phyloP scores from a whole-genome alignment of 495 filamentous ascomycete genomes.

The Penicillium macrosclerotiorum region DNA sequence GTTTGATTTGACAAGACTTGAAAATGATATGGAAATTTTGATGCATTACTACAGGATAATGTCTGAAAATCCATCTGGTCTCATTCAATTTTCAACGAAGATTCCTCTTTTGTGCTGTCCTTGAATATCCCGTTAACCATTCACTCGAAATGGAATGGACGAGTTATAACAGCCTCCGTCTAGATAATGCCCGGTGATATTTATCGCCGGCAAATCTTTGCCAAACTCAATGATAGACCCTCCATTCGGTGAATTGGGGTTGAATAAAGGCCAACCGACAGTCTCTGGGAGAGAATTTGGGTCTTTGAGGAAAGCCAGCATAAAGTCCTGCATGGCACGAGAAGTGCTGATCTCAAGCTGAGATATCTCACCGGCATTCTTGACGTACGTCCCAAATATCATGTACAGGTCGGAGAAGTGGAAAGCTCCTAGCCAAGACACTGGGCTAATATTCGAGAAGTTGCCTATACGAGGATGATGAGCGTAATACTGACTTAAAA shows the following conservation, averaged over 20 bases:
- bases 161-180: conserved; percentile 10
- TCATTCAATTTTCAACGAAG: too few relatives aligned
- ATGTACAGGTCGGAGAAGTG: conserved; percentile 45
- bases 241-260: not conserved
- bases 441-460: conserved; percentile 45
- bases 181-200: conserved; percentile 1
- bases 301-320: conserved; percentile 21
- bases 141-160: conserved; percentile 4
- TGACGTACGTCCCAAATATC: conserved; percentile 41
- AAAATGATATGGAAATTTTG: too few relatives aligned
- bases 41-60: too few relatives aligned
- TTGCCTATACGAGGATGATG: conserved; percentile 48
- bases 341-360: conserved; percentile 34
- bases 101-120: too few relatives aligned
- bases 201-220: conserved; percentile 1
- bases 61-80: too few relatives aligned
- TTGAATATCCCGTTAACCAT: too few relatives aligned
- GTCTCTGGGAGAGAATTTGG: not conserved
- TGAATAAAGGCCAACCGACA: conserved; percentile 4
- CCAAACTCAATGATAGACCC: conserved; percentile 9
- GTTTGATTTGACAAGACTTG: too few relatives aligned
- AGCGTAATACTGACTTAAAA: too few relatives aligned
- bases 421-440: conserved; percentile 43
- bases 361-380: conserved; percentile 27
- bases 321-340: conserved; percentile 40